These are phyloP conservation scores for Fusarium pininemorale DNA, from an alignment of 2,329 filamentous ascomycete genomes.

Conservation along the genomic window DNA sequence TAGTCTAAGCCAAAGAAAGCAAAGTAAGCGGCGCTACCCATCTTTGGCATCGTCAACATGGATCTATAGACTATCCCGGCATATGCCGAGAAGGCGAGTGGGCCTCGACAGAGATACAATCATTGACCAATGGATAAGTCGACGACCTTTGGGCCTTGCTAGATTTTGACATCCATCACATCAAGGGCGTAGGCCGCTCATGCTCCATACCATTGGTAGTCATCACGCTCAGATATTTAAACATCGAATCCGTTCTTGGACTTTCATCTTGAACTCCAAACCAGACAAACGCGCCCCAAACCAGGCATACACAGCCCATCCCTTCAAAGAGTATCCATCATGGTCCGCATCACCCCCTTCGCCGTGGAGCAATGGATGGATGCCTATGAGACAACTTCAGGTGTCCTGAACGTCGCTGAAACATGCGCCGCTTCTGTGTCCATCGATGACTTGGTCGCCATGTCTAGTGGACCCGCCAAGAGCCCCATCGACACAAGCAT, in stretches of 20 bases:
- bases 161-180: neutral
- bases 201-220: neutral
- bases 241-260: neutral
- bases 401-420: slow-evolving; percentile 77
- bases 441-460: slow-evolving; percentile 68
- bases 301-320: neutral
- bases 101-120: neutral
- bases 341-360: slow-evolving; percentile 69
- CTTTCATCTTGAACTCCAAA: too few relatives aligned
- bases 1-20: neutral
- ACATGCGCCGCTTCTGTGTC: slow-evolving; percentile 83
- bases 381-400: slow-evolving; percentile 63
- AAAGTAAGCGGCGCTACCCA: neutral
- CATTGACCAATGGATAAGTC: neutral
- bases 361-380: slow-evolving; percentile 81
- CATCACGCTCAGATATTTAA: neutral
- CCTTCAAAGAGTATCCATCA: slow-evolving; percentile 36
- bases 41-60: neutral
- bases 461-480: slow-evolving; percentile 52
- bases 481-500: slow-evolving; percentile 61
- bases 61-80: neutral
- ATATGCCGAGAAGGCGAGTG: neutral
- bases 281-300: too few relatives aligned
- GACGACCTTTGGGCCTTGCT: neutral
- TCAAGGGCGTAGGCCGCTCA: neutral